phyloP scores from a whole-genome alignment of 257 asterid genomes.

The Fraxinus excelsior region DNA sequence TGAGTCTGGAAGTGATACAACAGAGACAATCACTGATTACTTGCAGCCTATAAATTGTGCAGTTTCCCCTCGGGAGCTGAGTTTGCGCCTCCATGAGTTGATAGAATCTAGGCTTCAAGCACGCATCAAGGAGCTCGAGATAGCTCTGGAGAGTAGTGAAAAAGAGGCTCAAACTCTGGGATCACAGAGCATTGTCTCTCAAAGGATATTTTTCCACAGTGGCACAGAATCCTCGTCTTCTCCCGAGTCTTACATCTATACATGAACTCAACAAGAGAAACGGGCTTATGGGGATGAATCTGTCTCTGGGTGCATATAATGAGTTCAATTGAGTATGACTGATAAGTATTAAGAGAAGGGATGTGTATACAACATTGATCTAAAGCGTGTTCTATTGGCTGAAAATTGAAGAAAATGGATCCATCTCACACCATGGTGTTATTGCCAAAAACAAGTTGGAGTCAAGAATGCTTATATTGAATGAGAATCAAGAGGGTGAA shows the following conservation, averaged over 20 bases:
- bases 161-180: constrained; percentile 28
- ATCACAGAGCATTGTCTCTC: constrained; percentile 26
- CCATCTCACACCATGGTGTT: constrained; percentile 5
- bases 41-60: constrained; percentile 50
- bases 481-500: constrained; percentile 36
- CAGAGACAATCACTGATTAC: constrained; percentile 20
- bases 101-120: constrained; percentile 58
- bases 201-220: constrained; percentile 27
- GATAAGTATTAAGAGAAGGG: constrained; percentile 18
- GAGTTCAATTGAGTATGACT: constrained; percentile 18
- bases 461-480: constrained; percentile 24
- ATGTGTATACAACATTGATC: neutral
- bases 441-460: constrained; percentile 17
- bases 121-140: constrained; percentile 60
- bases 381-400: neutral
- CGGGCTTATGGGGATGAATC: neutral
- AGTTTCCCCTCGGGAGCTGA: constrained; percentile 66
- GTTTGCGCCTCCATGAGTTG: constrained; percentile 59
- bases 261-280: constrained; percentile 22
- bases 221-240: constrained; percentile 35
- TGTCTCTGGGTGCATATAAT: constrained; percentile 12
- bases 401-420: constrained; percentile 15
- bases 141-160: constrained; percentile 39
- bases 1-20: constrained; percentile 33
- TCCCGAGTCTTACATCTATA: constrained; percentile 34